These are phyloP conservation scores for Scheffersomyces titani DNA, from an alignment of 1,139 yeast species.

Conservation along the genomic window DNA sequence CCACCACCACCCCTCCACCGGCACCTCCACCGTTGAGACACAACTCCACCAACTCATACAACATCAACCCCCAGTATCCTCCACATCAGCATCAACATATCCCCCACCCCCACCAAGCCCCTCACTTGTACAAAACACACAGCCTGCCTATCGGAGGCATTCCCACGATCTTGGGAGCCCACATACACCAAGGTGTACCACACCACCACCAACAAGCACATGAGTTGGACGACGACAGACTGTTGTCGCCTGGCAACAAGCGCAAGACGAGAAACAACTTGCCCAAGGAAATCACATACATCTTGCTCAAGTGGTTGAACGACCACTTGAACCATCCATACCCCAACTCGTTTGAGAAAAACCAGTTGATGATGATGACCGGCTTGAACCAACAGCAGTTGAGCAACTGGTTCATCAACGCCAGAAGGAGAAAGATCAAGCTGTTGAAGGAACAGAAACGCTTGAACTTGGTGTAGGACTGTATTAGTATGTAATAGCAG, in stretches of 20 bases:
- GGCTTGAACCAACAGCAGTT: constrained; percentile 90
- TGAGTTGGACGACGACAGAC: neutral
- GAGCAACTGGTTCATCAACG: constrained; percentile 96
- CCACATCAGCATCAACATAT: neutral
- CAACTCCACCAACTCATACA: constrained; percentile 1
- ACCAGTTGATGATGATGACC: constrained; percentile 74
- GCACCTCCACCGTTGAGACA: constrained; percentile 7
- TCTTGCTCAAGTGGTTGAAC: constrained; percentile 80
- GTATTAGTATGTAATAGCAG: neutral
- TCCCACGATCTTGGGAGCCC: neutral
- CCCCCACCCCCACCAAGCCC: neutral
- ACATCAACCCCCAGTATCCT: neutral
- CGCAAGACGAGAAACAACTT: constrained; percentile 70
- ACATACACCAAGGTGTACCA: neutral
- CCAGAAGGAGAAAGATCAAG: constrained; percentile 80
- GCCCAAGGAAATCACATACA: constrained; percentile 86
- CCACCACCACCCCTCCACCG: constrained; percentile 14
- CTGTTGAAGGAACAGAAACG: constrained; percentile 43
- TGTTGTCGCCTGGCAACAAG: constrained; percentile 7
- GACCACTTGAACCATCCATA: constrained; percentile 90
- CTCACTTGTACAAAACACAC: neutral
- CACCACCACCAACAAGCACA: neutral
- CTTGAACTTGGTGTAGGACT: constrained; percentile 17
- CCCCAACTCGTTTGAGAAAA: constrained; percentile 89
- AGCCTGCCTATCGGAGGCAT: neutral